phyloP scores from a whole-genome alignment of 2,329 filamentous ascomycete species.

The Fusarium brachygibbosum region DNA sequence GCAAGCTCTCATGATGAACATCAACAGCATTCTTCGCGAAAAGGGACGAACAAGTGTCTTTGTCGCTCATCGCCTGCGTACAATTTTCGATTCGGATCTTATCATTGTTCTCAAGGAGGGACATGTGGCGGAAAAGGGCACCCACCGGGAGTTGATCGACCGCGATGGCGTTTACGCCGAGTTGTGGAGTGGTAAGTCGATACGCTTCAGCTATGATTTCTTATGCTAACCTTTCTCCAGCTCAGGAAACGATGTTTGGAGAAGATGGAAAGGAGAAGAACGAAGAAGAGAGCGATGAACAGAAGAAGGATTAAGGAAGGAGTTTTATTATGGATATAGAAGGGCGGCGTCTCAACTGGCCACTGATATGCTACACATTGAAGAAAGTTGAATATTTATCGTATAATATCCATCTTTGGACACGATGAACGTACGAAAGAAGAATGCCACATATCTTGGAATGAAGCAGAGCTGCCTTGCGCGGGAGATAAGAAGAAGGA shows the following conservation, averaged over 20 bases:
- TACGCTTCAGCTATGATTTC: background rate
- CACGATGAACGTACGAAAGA: background rate
- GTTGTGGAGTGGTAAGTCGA: constrained; percentile 84
- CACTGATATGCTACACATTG: constrained; percentile 22
- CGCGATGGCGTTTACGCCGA: constrained; percentile 85
- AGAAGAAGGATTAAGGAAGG: constrained; percentile 24
- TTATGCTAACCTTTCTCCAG: constrained; percentile 53
- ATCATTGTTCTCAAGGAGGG: constrained; percentile 93
- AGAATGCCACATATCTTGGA: background rate
- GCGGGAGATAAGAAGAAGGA: background rate
- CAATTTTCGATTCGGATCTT: constrained; percentile 92
- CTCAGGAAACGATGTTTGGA: constrained; percentile 73
- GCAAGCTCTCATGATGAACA: constrained; percentile 89
- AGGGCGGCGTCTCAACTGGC: constrained; percentile 5
- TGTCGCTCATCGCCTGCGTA: constrained; percentile 90
- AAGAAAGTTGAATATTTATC: constrained; percentile 12
- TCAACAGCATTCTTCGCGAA: constrained; percentile 91
- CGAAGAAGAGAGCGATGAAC: constrained; percentile 40
- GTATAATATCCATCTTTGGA: background rate
- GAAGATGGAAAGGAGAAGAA: constrained; percentile 58
- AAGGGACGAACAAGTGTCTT: constrained; percentile 93
- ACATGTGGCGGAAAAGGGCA: constrained; percentile 87
- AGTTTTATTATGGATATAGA: constrained; percentile 7
- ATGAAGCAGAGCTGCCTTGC: no score
- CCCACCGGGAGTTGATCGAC: constrained; percentile 86